Percentiles rank a stretch among this genome's conserved stretches.
These are phyloP conservation scores for Xylaria palmicola DNA, from an alignment of 495 filamentous ascomycete species.

Conservation along the genomic window DNA sequence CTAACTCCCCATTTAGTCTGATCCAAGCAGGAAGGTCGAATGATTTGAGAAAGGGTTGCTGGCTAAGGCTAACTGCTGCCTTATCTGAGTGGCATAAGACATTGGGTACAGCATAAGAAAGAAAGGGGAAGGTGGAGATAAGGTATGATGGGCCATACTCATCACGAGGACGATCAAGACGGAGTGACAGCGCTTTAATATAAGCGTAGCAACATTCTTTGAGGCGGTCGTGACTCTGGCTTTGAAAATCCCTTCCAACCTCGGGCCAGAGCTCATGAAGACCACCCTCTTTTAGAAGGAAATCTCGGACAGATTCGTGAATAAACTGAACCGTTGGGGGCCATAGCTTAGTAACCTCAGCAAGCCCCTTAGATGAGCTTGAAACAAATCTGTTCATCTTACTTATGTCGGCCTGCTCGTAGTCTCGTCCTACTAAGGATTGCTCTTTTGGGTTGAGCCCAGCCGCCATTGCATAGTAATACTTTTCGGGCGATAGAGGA, in stretches of 20 bases:
- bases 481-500: constrained; percentile 32
- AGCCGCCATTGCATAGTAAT: constrained; percentile 33
- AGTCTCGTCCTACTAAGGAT: neutral
- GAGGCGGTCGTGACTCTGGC: constrained; percentile 36
- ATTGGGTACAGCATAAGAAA: constrained; percentile 14
- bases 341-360: constrained; percentile 30
- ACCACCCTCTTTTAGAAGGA: constrained; percentile 41
- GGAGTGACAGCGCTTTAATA: constrained; percentile 17
- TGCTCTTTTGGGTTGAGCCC: neutral
- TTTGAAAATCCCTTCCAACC: constrained; percentile 21
- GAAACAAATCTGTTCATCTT: constrained; percentile 32
- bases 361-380: constrained; percentile 44
- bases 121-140: constrained; percentile 15
- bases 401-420: constrained; percentile 7
- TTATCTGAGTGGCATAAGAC: constrained; percentile 20
- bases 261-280: constrained; percentile 37
- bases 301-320: constrained; percentile 49
- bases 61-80: constrained; percentile 1
- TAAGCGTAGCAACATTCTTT: constrained; percentile 34
- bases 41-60: neutral
- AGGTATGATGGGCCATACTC: too few species aligned
- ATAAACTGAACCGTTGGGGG: constrained; percentile 45
- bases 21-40: neutral
- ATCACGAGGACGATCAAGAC: too few species aligned
- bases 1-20: neutral